Percentiles rank a stretch among this genome's conserved stretches.
These are phyloP conservation scores for Suillus fuscotomentosus DNA, from an alignment of 768 basidiomycete genomes.

Conservation along the genomic window DNA sequence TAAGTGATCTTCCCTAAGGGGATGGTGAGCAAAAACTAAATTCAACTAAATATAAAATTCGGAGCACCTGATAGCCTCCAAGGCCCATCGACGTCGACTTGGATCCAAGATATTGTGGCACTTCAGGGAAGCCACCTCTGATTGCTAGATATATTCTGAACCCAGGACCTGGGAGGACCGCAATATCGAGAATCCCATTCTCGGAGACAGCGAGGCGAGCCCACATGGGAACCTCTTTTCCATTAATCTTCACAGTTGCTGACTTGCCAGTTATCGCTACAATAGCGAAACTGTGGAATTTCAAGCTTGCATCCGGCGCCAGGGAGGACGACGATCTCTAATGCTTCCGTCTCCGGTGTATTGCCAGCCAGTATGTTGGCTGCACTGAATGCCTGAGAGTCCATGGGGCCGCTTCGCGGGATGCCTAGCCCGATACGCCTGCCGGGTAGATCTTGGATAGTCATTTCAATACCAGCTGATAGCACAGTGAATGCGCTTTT, in stretches of 20 bases:
- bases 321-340: slow-evolving; percentile 53
- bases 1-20: slow-evolving; percentile 48
- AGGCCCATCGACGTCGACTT: slow-evolving; percentile 65
- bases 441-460: slow-evolving; percentile 58
- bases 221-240: slow-evolving; percentile 44
- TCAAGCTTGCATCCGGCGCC: slow-evolving; percentile 45
- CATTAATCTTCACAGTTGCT: slow-evolving; percentile 42
- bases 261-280: slow-evolving; percentile 57
- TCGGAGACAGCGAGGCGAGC: slow-evolving; percentile 43
- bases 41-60: background rate
- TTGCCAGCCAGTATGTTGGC: slow-evolving; percentile 65
- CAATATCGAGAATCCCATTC: slow-evolving; percentile 42
- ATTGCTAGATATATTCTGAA: slow-evolving; percentile 57
- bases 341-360: slow-evolving; percentile 42
- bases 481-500: slow-evolving; percentile 54
- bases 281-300: slow-evolving; percentile 49
- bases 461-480: slow-evolving; percentile 53
- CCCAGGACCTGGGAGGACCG: slow-evolving; percentile 32
- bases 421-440: slow-evolving; percentile 54
- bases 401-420: slow-evolving; percentile 66
- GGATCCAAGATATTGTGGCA: slow-evolving; percentile 57
- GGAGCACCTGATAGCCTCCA: slow-evolving; percentile 55
- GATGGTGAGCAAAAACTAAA: slow-evolving; percentile 9
- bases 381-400: slow-evolving; percentile 49
- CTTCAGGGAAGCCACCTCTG: slow-evolving; percentile 57